A percentile compares a stretch with the other conserved stretches of the same genome.
These are phyloP conservation scores for Rhizopogon salebrosus DNA, from an alignment of 768 basidiomycete species.

Conservation along the genomic window DNA sequence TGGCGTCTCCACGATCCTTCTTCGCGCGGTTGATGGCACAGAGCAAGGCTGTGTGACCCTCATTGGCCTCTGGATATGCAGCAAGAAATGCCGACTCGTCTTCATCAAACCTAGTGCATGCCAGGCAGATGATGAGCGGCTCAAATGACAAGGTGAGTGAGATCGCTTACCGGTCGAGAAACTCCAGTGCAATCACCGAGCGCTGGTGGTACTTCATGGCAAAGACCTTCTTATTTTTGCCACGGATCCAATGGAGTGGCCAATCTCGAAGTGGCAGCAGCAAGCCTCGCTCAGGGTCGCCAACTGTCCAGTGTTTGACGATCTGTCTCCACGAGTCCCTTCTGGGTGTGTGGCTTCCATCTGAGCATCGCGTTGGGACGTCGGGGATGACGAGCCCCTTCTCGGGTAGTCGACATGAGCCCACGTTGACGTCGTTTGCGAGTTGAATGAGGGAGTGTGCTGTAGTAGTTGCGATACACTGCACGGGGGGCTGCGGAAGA, in stretches of 20 bases:
- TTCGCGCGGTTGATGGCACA: not conserved
- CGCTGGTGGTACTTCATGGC: not conserved
- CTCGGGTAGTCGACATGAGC: no score
- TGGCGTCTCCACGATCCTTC: no score
- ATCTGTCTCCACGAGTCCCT: slow-evolving; percentile 4
- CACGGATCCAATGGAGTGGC: not conserved
- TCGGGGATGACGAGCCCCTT: slow-evolving; percentile 1
- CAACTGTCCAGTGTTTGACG: not conserved
- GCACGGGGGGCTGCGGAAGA: no score
- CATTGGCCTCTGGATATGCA: not conserved
- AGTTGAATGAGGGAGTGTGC: no score
- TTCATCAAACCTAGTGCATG: not conserved
- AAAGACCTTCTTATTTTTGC: not conserved
- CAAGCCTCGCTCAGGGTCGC: not conserved
- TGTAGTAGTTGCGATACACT: no score
- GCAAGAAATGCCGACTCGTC: slow-evolving; percentile 1
- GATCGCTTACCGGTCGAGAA: slow-evolving; percentile 1
- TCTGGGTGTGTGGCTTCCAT: not conserved
- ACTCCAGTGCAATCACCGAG: not conserved
- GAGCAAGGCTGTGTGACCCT: slow-evolving; percentile 1
- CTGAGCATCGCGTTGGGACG: not conserved
- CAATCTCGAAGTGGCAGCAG: slow-evolving; percentile 6
- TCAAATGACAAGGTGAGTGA: no score
- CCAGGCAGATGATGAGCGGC: not conserved
- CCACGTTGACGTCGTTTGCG: no score